Percentiles rank a stretch among this genome's conserved stretches.
Conservation (phyloP, 371 early-diverging fungal species). For the Mucor plumbeus region DNA sequence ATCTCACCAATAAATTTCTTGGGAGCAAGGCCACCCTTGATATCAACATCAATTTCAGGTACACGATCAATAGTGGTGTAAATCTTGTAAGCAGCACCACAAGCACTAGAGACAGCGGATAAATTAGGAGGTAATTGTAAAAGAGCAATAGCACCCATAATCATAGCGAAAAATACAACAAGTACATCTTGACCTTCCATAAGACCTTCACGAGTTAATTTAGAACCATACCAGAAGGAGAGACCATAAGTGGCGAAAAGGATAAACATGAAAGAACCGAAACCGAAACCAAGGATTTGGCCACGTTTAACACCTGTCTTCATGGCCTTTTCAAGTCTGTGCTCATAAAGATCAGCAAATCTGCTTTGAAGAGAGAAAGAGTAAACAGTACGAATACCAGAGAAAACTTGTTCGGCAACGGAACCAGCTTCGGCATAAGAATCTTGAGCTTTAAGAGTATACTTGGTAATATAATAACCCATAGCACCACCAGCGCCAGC, state of each 20-base stretch:
- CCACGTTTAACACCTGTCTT: slow-evolving; percentile 62
- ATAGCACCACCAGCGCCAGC: slow-evolving; percentile 62
- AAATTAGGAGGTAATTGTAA: slow-evolving; percentile 61
- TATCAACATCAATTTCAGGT: slow-evolving; percentile 66
- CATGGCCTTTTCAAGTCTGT: slow-evolving; percentile 59
- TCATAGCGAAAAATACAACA: slow-evolving; percentile 74
- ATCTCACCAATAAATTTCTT: slow-evolving; percentile 66
- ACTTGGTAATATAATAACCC: slow-evolving; percentile 69
- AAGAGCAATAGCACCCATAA: slow-evolving; percentile 63
- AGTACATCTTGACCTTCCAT: slow-evolving; percentile 61
- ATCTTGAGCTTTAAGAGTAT: slow-evolving; percentile 42
- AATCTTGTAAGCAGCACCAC: slow-evolving; percentile 71
- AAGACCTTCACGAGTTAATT: slow-evolving; percentile 51
- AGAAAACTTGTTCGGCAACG: slow-evolving; percentile 71
- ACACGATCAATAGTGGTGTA: slow-evolving; percentile 80
- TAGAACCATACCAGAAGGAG: slow-evolving; percentile 82
- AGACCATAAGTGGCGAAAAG: slow-evolving; percentile 73
- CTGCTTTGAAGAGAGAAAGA: slow-evolving; percentile 83
- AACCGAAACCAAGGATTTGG: slow-evolving; percentile 56
- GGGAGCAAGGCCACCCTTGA: slow-evolving; percentile 58
- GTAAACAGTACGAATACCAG: slow-evolving; percentile 86
- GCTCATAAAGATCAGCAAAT: slow-evolving; percentile 66
- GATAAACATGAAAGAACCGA: slow-evolving; percentile 68
- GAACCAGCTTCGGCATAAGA: slow-evolving; percentile 55
- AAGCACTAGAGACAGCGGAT: slow-evolving; percentile 61